phyloP scores from a whole-genome alignment of 208 protist genomes.

The Polymyxa betae region DNA sequence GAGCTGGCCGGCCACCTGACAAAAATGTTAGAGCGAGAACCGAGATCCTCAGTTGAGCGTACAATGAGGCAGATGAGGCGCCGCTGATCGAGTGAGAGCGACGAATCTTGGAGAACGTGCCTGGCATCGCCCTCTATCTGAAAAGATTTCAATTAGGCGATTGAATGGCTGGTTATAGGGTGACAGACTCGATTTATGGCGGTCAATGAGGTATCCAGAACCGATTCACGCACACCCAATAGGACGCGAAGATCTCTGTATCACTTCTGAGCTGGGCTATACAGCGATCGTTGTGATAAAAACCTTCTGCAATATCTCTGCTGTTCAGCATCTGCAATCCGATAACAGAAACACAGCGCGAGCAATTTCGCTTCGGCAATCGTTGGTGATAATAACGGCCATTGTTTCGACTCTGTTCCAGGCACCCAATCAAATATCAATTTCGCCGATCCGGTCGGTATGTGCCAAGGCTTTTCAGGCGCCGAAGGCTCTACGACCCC shows the following conservation, averaged over 20 bases:
- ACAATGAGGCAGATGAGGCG: no score
- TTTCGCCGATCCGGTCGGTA: not conserved
- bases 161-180: no score
- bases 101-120: no score
- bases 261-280: not conserved
- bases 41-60: no score
- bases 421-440: not conserved
- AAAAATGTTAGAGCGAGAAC: no score
- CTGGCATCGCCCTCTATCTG: no score
- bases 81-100: no score
- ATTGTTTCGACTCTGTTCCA: not conserved
- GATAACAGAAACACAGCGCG: not conserved
- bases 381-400: not conserved
- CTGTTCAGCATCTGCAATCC: not conserved
- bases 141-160: no score
- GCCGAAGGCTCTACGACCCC: not conserved
- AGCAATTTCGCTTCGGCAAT: not conserved
- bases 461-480: not conserved
- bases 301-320: conserved; percentile 11
- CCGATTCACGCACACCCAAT: conserved; percentile 19
- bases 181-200: not conserved
- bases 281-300: not conserved
- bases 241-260: conserved; percentile 19
- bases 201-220: not conserved
- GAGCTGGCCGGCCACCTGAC: no score